Base-by-base conservation (phyloP, 148 eudicot species). In the Cornus florida region DNA sequence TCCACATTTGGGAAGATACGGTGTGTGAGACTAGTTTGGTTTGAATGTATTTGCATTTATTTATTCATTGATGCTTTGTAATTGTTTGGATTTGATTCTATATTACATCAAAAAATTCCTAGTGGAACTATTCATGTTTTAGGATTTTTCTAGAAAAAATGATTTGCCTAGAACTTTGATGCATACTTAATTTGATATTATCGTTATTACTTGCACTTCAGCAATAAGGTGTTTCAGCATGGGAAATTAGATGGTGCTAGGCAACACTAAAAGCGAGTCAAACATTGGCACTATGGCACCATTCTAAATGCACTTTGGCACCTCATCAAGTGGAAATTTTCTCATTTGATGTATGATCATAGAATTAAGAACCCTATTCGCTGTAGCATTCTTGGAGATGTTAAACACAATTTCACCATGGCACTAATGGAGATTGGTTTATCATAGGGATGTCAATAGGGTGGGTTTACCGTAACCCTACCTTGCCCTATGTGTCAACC, bases 1-100 rank as follows among this genome's bases (percentile, higher is more conserved):
- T 92, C 97, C n/a, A 84, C 87, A 73, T 80, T 94, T 79, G 97
- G 98, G 67, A 91, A 91, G 86, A 92, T 94, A 81, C 92, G 97
- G 98, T 91, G 23, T 23, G 82, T 75, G 3, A 17, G 31, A 53
- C 38, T 76, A 19, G 50, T 57, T 70, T 24, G 65, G 69, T 76
- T 59, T 64, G 31, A n/a, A n/a, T 19, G 66, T 7, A 6, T 62
- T 62, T 72, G 11, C 48, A 19, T 50, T 70, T 53, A 16, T 67
- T 23, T 11, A 3, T 83, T 39, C n/a, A 8, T 66, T 48, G 57
- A 38, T 64, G n/a, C 32, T 38, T 67, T 67, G 72, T n/a, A n/a
- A 46, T 28, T 19, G 16, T 35, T 10, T 66, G 39, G n/a, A 39
- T 20, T 66, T 13, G 41, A 0, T 35, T 23, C 24, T 46, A 66